phyloP scores from a whole-genome alignment of 2,329 filamentous ascomycete species.

The Cercospora sojina region DNA sequence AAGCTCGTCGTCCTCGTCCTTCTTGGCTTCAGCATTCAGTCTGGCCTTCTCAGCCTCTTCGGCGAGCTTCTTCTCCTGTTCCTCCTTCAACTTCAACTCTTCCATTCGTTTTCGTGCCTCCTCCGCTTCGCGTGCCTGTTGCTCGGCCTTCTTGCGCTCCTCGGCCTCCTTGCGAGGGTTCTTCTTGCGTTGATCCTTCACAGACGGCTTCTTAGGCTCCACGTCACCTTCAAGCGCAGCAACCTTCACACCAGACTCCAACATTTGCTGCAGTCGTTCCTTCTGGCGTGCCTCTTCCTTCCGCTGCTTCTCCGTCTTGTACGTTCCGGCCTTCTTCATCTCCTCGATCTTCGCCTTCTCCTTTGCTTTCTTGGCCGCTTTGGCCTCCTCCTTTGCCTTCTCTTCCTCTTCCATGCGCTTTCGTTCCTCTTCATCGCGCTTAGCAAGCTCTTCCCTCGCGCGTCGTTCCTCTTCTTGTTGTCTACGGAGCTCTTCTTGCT shows the following conservation, averaged over 20 bases:
- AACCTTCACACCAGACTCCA: conserved; percentile 68
- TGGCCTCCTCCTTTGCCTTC: conserved; percentile 69
- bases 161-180: conserved; percentile 63
- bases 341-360: conserved; percentile 85
- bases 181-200: conserved; percentile 73
- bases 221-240: conserved; percentile 60
- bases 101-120: conserved; percentile 57
- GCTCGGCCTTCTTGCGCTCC: conserved; percentile 44
- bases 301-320: conserved; percentile 80
- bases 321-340: conserved; percentile 84
- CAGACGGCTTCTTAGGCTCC: conserved; percentile 81
- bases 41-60: conserved; percentile 73
- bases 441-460: conserved; percentile 63
- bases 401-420: conserved; percentile 67
- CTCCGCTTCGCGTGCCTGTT: conserved; percentile 48
- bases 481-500: conserved; percentile 73
- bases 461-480: conserved; percentile 63
- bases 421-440: conserved; percentile 65
- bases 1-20: conserved; percentile 62
- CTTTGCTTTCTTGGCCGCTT: conserved; percentile 75
- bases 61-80: conserved; percentile 75
- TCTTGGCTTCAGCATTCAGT: conserved; percentile 66
- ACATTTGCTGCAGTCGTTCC: conserved; percentile 79
- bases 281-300: conserved; percentile 78
- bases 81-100: conserved; percentile 52